Evolutionary conservation across 2,329 filamentous ascomycete genomes (phyloP).

Genomic region (Trichoderma citrinoviride): DNA sequence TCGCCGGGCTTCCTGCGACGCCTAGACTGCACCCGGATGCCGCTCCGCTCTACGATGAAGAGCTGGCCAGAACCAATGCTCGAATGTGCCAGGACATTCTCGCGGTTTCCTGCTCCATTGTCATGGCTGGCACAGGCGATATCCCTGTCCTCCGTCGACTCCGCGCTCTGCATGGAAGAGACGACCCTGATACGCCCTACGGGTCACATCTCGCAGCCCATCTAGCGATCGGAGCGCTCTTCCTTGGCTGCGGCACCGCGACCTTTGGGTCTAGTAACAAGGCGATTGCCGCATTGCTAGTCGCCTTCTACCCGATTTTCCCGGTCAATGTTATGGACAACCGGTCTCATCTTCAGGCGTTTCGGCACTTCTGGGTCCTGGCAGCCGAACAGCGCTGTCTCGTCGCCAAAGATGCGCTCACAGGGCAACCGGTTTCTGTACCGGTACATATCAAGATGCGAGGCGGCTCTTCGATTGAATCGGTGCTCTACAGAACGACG

Average conservation of each 20-base stretch:
- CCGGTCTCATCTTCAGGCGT: constrained; percentile 89
- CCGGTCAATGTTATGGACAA: constrained; percentile 90
- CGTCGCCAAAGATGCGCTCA: constrained; percentile 82
- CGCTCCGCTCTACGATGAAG: constrained; percentile 69
- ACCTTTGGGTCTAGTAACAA: constrained; percentile 88
- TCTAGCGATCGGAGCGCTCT: constrained; percentile 85
- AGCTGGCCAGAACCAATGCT: constrained; percentile 76
- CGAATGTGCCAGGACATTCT: constrained; percentile 89
- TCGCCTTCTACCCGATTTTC: constrained; percentile 92
- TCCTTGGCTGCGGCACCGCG: constrained; percentile 87
- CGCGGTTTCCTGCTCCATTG: constrained; percentile 75
- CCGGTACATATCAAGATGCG: constrained; percentile 65
- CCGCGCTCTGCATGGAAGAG: constrained; percentile 81
- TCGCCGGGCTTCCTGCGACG: constrained; percentile 57
- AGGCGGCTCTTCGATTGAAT: constrained; percentile 38
- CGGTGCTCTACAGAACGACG: constrained; percentile 45
- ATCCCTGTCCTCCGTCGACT: constrained; percentile 79
- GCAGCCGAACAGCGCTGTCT: constrained; percentile 88
- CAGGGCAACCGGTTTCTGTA: constrained; percentile 72
- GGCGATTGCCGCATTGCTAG: constrained; percentile 79
- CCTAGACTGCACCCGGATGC: constrained; percentile 32
- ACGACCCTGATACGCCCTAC: constrained; percentile 81
- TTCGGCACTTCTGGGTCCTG: constrained; percentile 95
- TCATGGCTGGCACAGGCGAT: constrained; percentile 96
- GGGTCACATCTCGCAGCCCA: constrained; percentile 92